A percentile compares a stretch with the other conserved stretches of the same genome.
Conservation (phyloP, 805 yeast genomes). For the Pichia nakasei region DNA sequence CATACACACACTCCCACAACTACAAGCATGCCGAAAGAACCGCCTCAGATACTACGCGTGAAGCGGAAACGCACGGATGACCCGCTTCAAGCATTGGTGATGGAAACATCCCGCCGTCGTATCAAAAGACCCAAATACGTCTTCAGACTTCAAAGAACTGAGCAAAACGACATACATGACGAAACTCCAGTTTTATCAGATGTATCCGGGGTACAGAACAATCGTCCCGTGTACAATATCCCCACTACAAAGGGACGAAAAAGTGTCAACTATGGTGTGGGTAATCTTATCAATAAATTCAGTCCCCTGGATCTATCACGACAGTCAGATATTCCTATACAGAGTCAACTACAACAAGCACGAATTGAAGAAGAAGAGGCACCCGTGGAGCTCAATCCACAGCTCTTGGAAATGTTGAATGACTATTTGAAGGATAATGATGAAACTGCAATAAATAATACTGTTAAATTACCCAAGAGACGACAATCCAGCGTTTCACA, state of each 20-base stretch:
- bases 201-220: neutral
- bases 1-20: too few species aligned
- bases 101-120: slow-evolving; percentile 29
- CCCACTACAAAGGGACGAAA: slow-evolving; percentile 9
- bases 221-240: slow-evolving; percentile 17
- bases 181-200: slow-evolving; percentile 16
- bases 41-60: slow-evolving; percentile 67
- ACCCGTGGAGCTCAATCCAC: slow-evolving; percentile 38
- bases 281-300: neutral
- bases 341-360: neutral
- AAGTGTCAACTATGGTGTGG: neutral
- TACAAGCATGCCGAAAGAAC: slow-evolving; percentile 6
- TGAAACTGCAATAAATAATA: slow-evolving; percentile 8
- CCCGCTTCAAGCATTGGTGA: slow-evolving; percentile 70
- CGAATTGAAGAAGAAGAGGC: neutral
- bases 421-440: slow-evolving; percentile 41
- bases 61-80: slow-evolving; percentile 83
- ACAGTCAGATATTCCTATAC: neutral
- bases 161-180: slow-evolving; percentile 24
- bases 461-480: slow-evolving; percentile 22
- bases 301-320: neutral
- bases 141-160: slow-evolving; percentile 42
- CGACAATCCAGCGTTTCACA: slow-evolving; percentile 21
- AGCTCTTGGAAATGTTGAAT: slow-evolving; percentile 66
- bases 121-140: slow-evolving; percentile 24